Conservation (phyloP, 164 flowering plant species). For the Platanus orientalis region DNA sequence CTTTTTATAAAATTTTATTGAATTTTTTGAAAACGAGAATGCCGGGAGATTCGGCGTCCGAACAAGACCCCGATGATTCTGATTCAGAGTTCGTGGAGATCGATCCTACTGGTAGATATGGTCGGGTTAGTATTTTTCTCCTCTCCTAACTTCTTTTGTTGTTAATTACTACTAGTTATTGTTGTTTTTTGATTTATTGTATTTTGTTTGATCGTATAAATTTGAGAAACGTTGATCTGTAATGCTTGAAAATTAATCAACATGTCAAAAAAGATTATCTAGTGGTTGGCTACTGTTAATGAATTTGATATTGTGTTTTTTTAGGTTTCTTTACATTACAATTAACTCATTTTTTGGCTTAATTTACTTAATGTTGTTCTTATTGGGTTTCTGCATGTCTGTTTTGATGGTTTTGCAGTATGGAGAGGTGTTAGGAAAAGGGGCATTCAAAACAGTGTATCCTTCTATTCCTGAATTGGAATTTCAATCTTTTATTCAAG, state of each 20-base stretch:
- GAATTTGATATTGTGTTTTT: no score
- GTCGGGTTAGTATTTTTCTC: constrained; percentile 32
- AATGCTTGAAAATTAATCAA: background rate
- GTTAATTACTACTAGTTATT: background rate
- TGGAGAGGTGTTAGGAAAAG: constrained; percentile 55
- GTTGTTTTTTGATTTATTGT: background rate
- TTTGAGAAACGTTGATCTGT: no score
- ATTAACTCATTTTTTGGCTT: background rate
- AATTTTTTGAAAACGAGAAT: background rate
- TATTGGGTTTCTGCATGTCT: background rate
- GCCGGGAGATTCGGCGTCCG: constrained; percentile 1
- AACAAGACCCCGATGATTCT: constrained; percentile 29
- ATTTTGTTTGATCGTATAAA: background rate
- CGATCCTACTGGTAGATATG: constrained; percentile 70
- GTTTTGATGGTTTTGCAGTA: constrained; percentile 38
- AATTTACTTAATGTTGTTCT: background rate
- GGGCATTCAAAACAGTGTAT: constrained; percentile 65
- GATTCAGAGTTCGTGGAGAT: constrained; percentile 47
- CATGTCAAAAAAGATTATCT: background rate
- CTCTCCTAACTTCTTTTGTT: no score
- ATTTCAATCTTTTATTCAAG: background rate
- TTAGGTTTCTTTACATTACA: background rate
- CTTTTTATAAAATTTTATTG: background rate
- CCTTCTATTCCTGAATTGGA: no score
- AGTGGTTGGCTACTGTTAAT: background rate